Base-by-base conservation (phyloP, 495 filamentous ascomycete species). In the Trichoderma virens region DNA sequence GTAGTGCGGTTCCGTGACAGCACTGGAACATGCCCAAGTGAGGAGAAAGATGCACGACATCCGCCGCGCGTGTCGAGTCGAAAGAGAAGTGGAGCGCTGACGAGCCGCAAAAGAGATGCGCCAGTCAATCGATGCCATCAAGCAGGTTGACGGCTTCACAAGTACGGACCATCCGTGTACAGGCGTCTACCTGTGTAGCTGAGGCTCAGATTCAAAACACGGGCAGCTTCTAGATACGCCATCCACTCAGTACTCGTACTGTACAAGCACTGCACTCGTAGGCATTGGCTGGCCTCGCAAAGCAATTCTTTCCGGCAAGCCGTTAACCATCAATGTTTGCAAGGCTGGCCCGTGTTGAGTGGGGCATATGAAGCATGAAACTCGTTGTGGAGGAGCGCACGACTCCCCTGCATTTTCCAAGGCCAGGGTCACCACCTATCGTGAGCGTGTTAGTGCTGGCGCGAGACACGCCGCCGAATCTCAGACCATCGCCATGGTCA, bases 301-400 rank as follows among this genome's bases (percentile, higher is more conserved):
- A n/a, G n/a, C n/a, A n/a, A n/a, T n/a, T n/a, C n/a, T n/a, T n/a
- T n/a, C n/a, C n/a, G n/a, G n/a, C n/a, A n/a, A n/a, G n/a, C n/a
- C n/a, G n/a, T n/a, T n/a, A 35, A 13, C 13, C 34, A 0, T 35
- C n/a, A 4, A 20, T 16, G 23, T 8, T 25, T 28, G 51, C 23
- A 31, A n/a, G n/a, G n/a, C n/a, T n/a, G 51, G 9, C 20, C 51
- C 51, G 51, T 56, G 51, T 13, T 18, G 9, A 9, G 51, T 56
- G 51, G 51, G 51, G 51, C 51, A 30, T 23, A 56, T 16, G 23
- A 28, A 56, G 51, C 51, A 56, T 56, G 51, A 56, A 56, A 56
- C 51, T 56, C 51, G 51, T 8, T 51, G 51, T 56, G 51, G 51
- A 56, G 27, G 51, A 56, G 27, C 51, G 5, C 51, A 7, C 25